phyloP scores from a whole-genome alignment of 805 yeast species.

The Ogataea dorogensis region DNA sequence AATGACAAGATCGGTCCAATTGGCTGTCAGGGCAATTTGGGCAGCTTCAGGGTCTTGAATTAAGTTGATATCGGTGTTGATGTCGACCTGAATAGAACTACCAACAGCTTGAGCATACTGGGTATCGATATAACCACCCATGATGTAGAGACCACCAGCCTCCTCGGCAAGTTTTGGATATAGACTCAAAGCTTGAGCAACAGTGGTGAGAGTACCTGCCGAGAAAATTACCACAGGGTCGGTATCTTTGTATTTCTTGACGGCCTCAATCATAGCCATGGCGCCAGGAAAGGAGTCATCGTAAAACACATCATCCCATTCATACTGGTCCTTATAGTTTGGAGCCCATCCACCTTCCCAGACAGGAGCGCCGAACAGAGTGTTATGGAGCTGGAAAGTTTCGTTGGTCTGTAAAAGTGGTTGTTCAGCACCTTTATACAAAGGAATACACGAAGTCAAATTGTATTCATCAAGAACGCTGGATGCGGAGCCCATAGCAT shows the following conservation, averaged over 20 bases:
- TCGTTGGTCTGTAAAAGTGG: conserved; percentile 40
- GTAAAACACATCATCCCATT: conserved; percentile 34
- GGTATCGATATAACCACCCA: conserved; percentile 45
- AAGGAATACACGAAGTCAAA: conserved; percentile 31
- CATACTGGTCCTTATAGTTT: conserved; percentile 33
- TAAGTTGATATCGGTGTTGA: conserved; percentile 43
- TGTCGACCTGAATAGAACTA: conserved; percentile 34
- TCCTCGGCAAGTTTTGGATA: conserved; percentile 40
- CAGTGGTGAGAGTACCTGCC: conserved; percentile 44
- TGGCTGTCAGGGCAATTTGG: conserved; percentile 41
- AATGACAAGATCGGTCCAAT: conserved; percentile 39
- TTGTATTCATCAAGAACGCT: conserved; percentile 34
- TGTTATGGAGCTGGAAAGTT: conserved; percentile 40
- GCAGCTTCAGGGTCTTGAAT: conserved; percentile 48
- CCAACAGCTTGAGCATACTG: conserved; percentile 39
- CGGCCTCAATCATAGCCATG: conserved; percentile 40
- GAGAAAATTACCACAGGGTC: conserved; percentile 39
- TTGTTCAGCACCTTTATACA: conserved; percentile 38
- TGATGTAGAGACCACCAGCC: conserved; percentile 39
- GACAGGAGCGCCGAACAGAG: conserved; percentile 37
- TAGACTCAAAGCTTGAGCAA: conserved; percentile 43
- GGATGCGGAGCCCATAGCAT: conserved; percentile 37
- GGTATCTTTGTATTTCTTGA: conserved; percentile 35
- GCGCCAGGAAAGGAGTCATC: conserved; percentile 37
- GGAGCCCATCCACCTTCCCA: conserved; percentile 43